Evolutionary conservation across 2,329 filamentous ascomycete genomes (phyloP), one percentile per base, ranked within the genome.

Genomic region (Trichoderma sp.): DNA sequence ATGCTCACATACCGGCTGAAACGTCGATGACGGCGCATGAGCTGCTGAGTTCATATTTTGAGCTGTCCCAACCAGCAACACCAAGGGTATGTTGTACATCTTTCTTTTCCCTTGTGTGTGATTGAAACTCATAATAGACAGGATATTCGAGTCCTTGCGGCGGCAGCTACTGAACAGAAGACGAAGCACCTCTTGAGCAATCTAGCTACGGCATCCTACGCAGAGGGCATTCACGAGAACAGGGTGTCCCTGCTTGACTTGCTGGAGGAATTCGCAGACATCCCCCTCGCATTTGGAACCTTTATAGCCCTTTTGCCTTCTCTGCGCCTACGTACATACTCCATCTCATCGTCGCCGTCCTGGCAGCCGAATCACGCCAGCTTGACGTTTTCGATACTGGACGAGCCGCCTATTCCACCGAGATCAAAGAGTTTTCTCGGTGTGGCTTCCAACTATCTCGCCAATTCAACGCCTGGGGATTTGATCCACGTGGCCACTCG

Each of bases 321-420:
- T 0, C 89, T 93, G 85, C 74, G 79, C 2, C 72, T 76, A 2
- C 74, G 79, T 0, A 79, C 80, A 68, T 81, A 81, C 73, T 91
- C 87, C 7, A 91, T 92, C 74, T 92, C 90, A 0, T 92, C 89
- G 0, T 91, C 90, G 0, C 89, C 90, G 0, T 81, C 91, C 0
- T 81, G 79, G 74, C 83, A 88, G 71, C 81, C 85, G 0, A 79
- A 77, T 16, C 81, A 83, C 68, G 86, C 84, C 34, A 87, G 87
- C 0, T 82, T 93, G 30, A 91, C 89, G 3, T 91, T 89, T 79
- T 83, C 84, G 2, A 83, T 93, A 1, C 82, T 91, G 66, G 83
- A 88, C 60, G 80, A 81, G 5, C 83, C 85, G 0, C 82, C 87
- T 0, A 77, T 82, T 26, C 79, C 81, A 64, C 81, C 82, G 14